A percentile compares a stretch with the other conserved stretches of the same genome.
These are phyloP conservation scores for Phytopythium aichiense DNA, from an alignment of 352 stramenopile species.

Conservation along the genomic window DNA sequence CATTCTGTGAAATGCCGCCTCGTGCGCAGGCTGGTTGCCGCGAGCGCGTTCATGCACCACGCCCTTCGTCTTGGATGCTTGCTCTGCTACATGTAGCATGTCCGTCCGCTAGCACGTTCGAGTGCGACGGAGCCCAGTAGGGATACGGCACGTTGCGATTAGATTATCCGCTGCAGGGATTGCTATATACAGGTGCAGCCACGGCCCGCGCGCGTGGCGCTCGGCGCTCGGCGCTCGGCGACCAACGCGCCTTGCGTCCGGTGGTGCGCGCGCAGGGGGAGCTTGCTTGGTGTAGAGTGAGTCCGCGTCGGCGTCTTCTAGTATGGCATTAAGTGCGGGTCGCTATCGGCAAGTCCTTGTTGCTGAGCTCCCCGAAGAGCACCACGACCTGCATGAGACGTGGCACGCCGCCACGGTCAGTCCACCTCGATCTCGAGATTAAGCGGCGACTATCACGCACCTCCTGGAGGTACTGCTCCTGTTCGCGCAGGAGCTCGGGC, in stretches of 20 bases:
- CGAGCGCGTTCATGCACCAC: no score
- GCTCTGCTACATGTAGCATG: no score
- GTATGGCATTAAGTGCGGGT: not conserved
- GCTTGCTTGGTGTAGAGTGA: not conserved
- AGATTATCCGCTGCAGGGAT: not conserved
- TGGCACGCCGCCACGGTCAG: not conserved
- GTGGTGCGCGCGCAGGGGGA: not conserved
- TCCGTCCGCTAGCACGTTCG: not conserved
- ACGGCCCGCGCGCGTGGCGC: not conserved
- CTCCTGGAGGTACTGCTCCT: constrained; percentile 42
- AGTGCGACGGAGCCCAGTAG: not conserved
- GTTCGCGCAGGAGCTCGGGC: constrained; percentile 53
- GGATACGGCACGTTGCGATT: not conserved
- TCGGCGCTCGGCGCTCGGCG: no score
- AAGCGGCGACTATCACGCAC: no score
- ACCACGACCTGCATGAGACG: constrained; percentile 24
- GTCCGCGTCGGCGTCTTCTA: not conserved
- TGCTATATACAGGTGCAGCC: constrained; percentile 2
- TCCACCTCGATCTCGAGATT: not conserved
- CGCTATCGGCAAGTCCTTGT: constrained; percentile 16
- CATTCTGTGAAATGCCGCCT: no score
- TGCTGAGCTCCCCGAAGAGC: constrained; percentile 33
- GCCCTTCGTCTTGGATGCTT: no score
- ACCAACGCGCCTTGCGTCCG: no score
- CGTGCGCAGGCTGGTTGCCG: no score